These are phyloP conservation scores for Salvia splendens DNA, from an alignment of 257 asterid genomes.

Conservation along the genomic window DNA sequence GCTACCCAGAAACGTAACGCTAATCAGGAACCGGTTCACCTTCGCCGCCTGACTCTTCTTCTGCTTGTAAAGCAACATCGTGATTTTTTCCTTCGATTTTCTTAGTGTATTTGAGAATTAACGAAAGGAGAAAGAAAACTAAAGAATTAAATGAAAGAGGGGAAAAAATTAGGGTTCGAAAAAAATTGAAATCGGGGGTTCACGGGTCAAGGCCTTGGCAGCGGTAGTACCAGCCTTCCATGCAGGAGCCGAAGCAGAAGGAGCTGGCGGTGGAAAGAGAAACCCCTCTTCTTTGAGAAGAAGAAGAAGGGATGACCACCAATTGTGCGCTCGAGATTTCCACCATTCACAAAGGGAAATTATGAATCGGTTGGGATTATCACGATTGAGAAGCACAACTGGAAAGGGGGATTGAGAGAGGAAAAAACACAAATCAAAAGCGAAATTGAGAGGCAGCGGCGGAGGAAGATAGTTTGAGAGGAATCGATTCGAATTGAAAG, in stretches of 20 bases:
- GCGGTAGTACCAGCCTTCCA: constrained; percentile 96
- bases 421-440: not conserved
- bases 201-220: constrained; percentile 91
- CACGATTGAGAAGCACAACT: not conserved
- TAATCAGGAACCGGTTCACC: constrained; percentile 69
- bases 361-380: constrained; percentile 5
- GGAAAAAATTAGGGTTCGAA: not conserved
- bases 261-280: constrained; percentile 45
- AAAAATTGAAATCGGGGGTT: constrained; percentile 12
- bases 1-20: constrained; percentile 78
- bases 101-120: not conserved
- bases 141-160: constrained; percentile 26
- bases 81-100: constrained; percentile 5
- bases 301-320: constrained; percentile 76
- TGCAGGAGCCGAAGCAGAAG: constrained; percentile 78
- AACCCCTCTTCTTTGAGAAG: constrained; percentile 63
- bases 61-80: constrained; percentile 72
- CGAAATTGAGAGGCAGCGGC: constrained; percentile 1
- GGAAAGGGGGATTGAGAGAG: not conserved
- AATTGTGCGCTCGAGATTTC: constrained; percentile 55
- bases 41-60: constrained; percentile 71
- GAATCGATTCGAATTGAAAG: constrained; percentile 13
- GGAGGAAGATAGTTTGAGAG: not conserved
- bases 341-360: constrained; percentile 67
- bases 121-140: constrained; percentile 4